phyloP scores from a whole-genome alignment of 768 basidiomycete species.

The Udeniomyces megalosporus region DNA sequence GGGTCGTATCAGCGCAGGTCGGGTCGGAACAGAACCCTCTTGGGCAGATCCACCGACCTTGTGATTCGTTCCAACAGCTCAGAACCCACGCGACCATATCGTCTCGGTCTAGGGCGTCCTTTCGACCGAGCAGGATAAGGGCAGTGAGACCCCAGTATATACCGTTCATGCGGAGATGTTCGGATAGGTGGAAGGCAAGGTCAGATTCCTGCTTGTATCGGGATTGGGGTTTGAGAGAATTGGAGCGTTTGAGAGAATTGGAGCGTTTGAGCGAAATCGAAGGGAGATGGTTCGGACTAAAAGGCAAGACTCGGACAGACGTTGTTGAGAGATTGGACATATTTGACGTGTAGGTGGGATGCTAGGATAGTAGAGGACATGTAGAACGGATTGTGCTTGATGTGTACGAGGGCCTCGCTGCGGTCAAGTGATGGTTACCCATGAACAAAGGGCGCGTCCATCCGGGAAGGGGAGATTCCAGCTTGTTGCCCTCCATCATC shows the following conservation, averaged over 20 bases:
- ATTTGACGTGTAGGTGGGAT: slow-evolving; percentile 49
- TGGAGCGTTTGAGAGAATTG: neutral
- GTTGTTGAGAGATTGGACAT: slow-evolving; percentile 47
- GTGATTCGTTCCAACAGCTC: slow-evolving; percentile 87
- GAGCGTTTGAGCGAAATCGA: no score
- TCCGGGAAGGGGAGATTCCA: no score
- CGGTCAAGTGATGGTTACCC: no score
- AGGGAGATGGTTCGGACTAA: neutral
- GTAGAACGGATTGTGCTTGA: neutral
- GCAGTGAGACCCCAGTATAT: slow-evolving; percentile 94
- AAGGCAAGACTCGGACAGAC: neutral
- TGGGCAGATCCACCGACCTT: slow-evolving; percentile 37
- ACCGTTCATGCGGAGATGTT: slow-evolving; percentile 87
- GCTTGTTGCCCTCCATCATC: no score
- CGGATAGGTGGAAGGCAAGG: slow-evolving; percentile 70
- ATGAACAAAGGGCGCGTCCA: no score
- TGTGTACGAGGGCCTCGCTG: neutral
- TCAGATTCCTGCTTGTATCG: slow-evolving; percentile 52
- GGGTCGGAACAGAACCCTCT: neutral
- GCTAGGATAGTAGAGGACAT: slow-evolving; percentile 25
- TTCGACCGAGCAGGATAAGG: slow-evolving; percentile 56
- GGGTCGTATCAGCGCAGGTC: no score
- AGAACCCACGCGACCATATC: slow-evolving; percentile 80
- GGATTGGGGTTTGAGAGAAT: neutral
- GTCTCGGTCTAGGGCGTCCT: slow-evolving; percentile 61